A percentile compares a stretch with the other conserved stretches of the same genome.
These are phyloP conservation scores for Saccharomycopsis amapae DNA, from an alignment of 805 yeast genomes.

Conservation along the genomic window DNA sequence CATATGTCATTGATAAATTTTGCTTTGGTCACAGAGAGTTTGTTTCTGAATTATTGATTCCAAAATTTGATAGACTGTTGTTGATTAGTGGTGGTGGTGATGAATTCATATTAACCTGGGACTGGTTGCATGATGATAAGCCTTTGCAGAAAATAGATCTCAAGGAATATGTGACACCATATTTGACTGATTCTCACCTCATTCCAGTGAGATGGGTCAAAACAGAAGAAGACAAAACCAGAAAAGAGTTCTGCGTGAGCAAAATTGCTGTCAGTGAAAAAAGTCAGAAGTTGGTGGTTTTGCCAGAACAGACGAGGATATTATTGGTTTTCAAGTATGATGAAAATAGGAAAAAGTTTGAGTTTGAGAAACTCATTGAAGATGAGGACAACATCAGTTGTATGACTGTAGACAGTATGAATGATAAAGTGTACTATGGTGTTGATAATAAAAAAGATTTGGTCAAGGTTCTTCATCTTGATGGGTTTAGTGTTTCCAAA, in stretches of 20 bases:
- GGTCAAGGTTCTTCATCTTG: slow-evolving; percentile 25
- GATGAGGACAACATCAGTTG: slow-evolving; percentile 27
- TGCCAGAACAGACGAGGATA: slow-evolving; percentile 42
- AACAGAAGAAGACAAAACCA: slow-evolving; percentile 33
- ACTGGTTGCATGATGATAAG: slow-evolving; percentile 53
- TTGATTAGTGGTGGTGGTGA: slow-evolving; percentile 93
- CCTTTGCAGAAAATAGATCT: slow-evolving; percentile 43
- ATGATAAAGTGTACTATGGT: slow-evolving; percentile 25
- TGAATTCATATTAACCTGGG: slow-evolving; percentile 63
- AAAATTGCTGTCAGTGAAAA: slow-evolving; percentile 28
- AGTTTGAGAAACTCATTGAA: slow-evolving; percentile 29
- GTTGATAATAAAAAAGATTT: slow-evolving; percentile 27
- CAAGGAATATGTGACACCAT: slow-evolving; percentile 34
- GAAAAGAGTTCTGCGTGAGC: slow-evolving; percentile 22
- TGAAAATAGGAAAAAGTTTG: slow-evolving; percentile 23
- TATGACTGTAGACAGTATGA: slow-evolving; percentile 26
- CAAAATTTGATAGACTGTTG: slow-evolving; percentile 41
- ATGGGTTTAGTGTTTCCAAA: slow-evolving; percentile 19
- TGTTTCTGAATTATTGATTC: slow-evolving; percentile 57
- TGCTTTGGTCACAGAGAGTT: slow-evolving; percentile 84
- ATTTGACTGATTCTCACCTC: slow-evolving; percentile 46
- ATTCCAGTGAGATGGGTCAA: slow-evolving; percentile 62
- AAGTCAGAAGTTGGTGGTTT: slow-evolving; percentile 32
- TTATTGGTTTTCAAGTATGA: slow-evolving; percentile 34
- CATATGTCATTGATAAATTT: slow-evolving; percentile 73